Percentiles rank a stretch among this genome's conserved stretches.
Conservation (phyloP, 257 asterid genomes). For the Plectranthus barbatus region DNA sequence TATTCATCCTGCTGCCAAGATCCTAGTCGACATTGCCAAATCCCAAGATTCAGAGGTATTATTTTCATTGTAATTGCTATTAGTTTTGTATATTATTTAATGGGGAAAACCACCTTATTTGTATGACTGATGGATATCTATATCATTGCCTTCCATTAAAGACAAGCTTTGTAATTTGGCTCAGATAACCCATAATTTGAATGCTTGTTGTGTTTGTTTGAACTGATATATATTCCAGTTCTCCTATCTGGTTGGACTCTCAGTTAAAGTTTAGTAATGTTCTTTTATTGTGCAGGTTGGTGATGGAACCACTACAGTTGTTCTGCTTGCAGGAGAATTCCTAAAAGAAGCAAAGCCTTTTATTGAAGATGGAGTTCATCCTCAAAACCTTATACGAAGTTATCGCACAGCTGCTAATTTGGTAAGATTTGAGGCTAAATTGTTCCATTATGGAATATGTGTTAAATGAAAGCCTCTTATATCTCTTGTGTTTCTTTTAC, state of each 20-base stretch:
- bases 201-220: background rate
- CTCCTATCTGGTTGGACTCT: background rate
- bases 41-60: constrained; percentile 97
- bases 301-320: constrained; percentile 98
- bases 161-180: background rate
- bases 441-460: background rate
- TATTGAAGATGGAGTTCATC: constrained; percentile 96
- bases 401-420: constrained; percentile 68
- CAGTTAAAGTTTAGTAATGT: background rate
- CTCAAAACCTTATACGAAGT: constrained; percentile 91
- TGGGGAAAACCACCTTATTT: background rate
- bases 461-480: constrained; percentile 4
- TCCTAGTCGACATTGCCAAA: constrained; percentile 96
- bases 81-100: background rate
- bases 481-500: background rate
- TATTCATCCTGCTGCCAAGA: constrained; percentile 96
- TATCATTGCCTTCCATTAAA: background rate
- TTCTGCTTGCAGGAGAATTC: constrained; percentile 93
- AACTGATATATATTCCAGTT: background rate
- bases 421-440: constrained; percentile 32
- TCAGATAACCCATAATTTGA: background rate
- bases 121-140: background rate
- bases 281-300: constrained; percentile 64
- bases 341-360: constrained; percentile 97
- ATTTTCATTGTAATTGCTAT: background rate